Conservation (phyloP, 2,329 filamentous ascomycete species). For the Ascochyta lentis region DNA sequence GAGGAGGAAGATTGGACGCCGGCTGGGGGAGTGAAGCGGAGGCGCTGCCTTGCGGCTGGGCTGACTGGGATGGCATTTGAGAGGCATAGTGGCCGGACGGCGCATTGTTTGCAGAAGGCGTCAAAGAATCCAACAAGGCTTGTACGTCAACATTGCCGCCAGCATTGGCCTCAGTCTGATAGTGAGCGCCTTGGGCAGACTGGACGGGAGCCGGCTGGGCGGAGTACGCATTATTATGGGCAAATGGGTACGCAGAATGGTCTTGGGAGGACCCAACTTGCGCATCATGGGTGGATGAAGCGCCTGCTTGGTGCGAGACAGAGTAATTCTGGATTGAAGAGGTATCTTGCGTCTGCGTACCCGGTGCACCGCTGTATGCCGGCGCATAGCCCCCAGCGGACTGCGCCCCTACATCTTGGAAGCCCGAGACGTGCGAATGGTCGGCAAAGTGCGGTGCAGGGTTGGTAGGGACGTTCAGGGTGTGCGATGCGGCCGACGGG, state of each 20-base stretch:
- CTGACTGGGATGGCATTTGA: slow-evolving; percentile 38
- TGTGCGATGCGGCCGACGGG: slow-evolving; percentile 41
- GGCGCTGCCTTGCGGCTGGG: slow-evolving; percentile 42
- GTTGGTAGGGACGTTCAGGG: slow-evolving; percentile 37
- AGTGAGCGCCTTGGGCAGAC: slow-evolving; percentile 38
- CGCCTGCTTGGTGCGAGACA: slow-evolving; percentile 39
- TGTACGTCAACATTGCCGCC: slow-evolving; percentile 53
- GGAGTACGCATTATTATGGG: slow-evolving; percentile 46
- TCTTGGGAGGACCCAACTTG: slow-evolving; percentile 33
- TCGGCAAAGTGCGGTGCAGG: slow-evolving; percentile 43
- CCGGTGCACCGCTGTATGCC: slow-evolving; percentile 36
- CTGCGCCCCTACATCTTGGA: slow-evolving; percentile 35
- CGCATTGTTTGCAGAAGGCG: slow-evolving; percentile 42
- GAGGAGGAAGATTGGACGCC: slow-evolving; percentile 53
- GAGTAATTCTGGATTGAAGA: slow-evolving; percentile 49
- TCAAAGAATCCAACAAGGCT: slow-evolving; percentile 55
- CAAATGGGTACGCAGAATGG: slow-evolving; percentile 40
- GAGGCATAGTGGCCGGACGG: slow-evolving; percentile 43
- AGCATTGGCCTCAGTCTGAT: slow-evolving; percentile 33
- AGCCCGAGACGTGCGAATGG: slow-evolving; percentile 21
- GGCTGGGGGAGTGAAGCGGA: slow-evolving; percentile 48
- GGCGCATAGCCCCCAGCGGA: slow-evolving; percentile 32
- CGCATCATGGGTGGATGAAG: slow-evolving; percentile 46
- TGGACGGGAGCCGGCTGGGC: slow-evolving; percentile 38
- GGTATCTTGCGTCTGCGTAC: slow-evolving; percentile 45